Percentiles rank a stretch among this genome's conserved stretches.
Conservation (phyloP, 2,329 filamentous ascomycete species). For the Coniella lustricola region DNA sequence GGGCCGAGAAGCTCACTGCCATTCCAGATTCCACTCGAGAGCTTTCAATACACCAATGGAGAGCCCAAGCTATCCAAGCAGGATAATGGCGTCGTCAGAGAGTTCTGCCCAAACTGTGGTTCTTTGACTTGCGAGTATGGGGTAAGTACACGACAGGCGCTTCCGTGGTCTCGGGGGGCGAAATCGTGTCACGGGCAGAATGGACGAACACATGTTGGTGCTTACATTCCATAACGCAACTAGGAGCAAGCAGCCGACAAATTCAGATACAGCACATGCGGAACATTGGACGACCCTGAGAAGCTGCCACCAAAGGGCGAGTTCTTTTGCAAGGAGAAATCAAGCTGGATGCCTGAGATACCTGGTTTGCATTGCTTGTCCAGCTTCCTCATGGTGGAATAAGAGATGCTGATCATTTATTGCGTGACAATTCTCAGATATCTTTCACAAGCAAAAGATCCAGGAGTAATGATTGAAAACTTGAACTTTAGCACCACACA, state of each 20-base stretch:
- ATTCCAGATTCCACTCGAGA: constrained; percentile 21
- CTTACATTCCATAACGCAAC: background rate
- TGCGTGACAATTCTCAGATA: too few relatives aligned
- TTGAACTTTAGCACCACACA: too few relatives aligned
- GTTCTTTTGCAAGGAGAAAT: constrained; percentile 43
- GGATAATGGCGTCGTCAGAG: constrained; percentile 26
- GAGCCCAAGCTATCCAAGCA: constrained; percentile 24
- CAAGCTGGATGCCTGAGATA: constrained; percentile 44
- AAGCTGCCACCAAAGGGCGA: constrained; percentile 45
- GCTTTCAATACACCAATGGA: constrained; percentile 23
- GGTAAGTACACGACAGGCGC: constrained; percentile 13
- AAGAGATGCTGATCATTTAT: too few relatives aligned
- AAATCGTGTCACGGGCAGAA: too few relatives aligned
- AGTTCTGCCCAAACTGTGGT: constrained; percentile 27
- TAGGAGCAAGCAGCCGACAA: constrained; percentile 36
- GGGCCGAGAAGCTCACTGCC: constrained; percentile 8
- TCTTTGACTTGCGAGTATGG: constrained; percentile 29
- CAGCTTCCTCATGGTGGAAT: background rate
- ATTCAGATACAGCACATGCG: constrained; percentile 37
- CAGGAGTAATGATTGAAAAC: background rate
- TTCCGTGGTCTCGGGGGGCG: too few relatives aligned
- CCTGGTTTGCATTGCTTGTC: constrained; percentile 26
- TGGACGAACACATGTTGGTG: background rate
- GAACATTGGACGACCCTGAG: constrained; percentile 42
- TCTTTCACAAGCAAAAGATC: too few relatives aligned